Evolutionary conservation across 2,329 filamentous ascomycete genomes (phyloP), one percentile per base, ranked within the genome.

Genomic region (Neofusicoccum laricinum): DNA sequence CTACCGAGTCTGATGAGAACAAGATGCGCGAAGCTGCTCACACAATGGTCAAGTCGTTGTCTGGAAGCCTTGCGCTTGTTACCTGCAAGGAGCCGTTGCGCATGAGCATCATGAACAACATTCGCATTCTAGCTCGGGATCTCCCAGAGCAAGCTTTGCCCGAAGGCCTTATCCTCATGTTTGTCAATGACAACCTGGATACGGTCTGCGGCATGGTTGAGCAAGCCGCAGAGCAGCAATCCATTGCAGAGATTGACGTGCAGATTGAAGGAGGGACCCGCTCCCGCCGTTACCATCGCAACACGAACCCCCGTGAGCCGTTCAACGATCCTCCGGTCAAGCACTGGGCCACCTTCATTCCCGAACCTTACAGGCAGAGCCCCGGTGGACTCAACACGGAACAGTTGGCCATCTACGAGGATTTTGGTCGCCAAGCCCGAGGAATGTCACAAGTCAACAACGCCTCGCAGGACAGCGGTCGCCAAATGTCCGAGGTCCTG

Each of bases 91-190:
- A 99, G 76, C 95, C 95, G 15, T 83, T 99, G 15, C 88, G 95
- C 66, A 95, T 96, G 76, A 98, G 96, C 79, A 96, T 99, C 77
- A 96, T 91, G 62, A 99, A 98, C 78, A 96, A 98, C 74, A 93
- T 99, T 76, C 90, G 95, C n/a, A 85, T 96, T 41, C 88, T 92
- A 62, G 90, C 92, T 61, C 81, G 85, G 64, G 85, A 86, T 58
- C 79, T 86, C 45, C 84, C 84, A 2, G 84, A 87, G 61, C 86
- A 89, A 70, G 91, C 91, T 15, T 85, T 99, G 67, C 92, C 95
- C 0, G 95, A 99, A 78, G 95, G 95, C 6, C 91, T 95, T 36
- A 95, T 99, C 66, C 86, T 98, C 64, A 97, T 99, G 92, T 98
- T 96, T 77, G 94, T 99, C 66, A 99, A 98, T 76, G 94, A 96